Percentiles rank a stretch among this genome's conserved stretches.
phyloP scores from a whole-genome alignment of 768 basidiomycete species.

The Collybiopsis confluens region DNA sequence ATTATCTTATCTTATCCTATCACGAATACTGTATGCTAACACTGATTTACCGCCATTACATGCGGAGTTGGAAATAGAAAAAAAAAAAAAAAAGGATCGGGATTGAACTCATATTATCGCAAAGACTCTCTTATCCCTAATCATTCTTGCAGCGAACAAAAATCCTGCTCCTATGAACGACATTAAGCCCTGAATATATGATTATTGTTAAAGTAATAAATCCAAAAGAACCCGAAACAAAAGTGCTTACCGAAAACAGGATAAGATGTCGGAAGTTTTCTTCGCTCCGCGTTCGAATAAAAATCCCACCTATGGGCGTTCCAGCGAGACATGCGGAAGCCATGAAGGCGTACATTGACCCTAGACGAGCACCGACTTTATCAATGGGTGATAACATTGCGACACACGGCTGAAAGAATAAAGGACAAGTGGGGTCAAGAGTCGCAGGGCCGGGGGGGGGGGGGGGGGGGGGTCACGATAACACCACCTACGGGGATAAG shows the following conservation, averaged over 20 bases:
- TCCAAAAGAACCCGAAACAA: background rate
- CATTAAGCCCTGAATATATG: background rate
- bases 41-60: too few relatives aligned
- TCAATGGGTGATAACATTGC: slow-evolving; percentile 19
- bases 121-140: background rate
- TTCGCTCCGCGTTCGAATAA: slow-evolving; percentile 14
- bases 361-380: slow-evolving; percentile 23
- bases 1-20: too few relatives aligned
- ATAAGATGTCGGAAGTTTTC: slow-evolving; percentile 21
- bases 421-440: background rate
- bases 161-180: background rate
- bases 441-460: background rate
- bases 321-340: slow-evolving; percentile 21
- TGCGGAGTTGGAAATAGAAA: too few relatives aligned
- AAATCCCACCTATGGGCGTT: slow-evolving; percentile 20
- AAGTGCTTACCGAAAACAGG: slow-evolving; percentile 18
- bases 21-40: too few relatives aligned
- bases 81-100: too few relatives aligned
- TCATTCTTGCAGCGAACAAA: slow-evolving; percentile 1
- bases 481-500: slow-evolving; percentile 15
- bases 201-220: background rate
- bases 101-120: slow-evolving; percentile 1
- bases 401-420: slow-evolving; percentile 15
- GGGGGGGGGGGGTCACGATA: background rate
- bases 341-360: slow-evolving; percentile 20